Conservation (phyloP, 106 monocot species). For the Agapanthus africanus region DNA sequence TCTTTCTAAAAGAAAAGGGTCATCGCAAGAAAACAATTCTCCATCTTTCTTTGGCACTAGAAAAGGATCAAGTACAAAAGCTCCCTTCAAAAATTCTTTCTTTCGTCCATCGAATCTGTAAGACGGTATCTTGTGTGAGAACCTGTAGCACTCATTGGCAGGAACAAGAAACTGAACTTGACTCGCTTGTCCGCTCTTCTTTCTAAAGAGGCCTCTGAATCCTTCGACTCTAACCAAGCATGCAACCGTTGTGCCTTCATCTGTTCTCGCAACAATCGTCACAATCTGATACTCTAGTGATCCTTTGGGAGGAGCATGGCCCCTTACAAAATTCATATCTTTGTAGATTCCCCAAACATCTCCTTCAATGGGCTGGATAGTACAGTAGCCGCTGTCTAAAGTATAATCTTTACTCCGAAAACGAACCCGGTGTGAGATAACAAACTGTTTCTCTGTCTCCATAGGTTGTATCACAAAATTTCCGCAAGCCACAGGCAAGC, state of each 20-base stretch:
- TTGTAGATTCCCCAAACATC: conserved; percentile 9
- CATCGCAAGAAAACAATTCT: conserved; percentile 8
- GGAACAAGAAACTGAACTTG: conserved; percentile 7
- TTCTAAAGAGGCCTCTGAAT: conserved; percentile 8
- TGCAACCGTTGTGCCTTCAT: background rate
- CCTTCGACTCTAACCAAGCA: conserved; percentile 1
- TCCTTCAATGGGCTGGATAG: background rate
- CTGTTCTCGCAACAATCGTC: background rate
- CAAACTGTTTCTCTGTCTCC: background rate
- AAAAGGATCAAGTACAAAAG: conserved; percentile 7
- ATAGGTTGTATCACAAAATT: background rate
- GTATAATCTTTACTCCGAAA: conserved; percentile 3
- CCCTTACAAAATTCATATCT: background rate
- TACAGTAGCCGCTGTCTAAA: conserved; percentile 1
- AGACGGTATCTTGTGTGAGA: conserved; percentile 9
- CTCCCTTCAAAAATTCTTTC: conserved; percentile 6
- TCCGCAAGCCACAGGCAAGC: conserved; percentile 1
- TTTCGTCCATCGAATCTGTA: conserved; percentile 3
- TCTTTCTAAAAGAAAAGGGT: conserved; percentile 6
- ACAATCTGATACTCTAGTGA: background rate
- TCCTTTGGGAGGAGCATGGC: background rate
- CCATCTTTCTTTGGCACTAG: background rate
- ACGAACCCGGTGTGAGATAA: conserved; percentile 4
- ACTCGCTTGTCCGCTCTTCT: background rate
- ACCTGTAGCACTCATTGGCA: conserved; percentile 6